A percentile compares a stretch with the other conserved stretches of the same genome.
Conservation (phyloP, 345 rosid species). For the Euphorbia pulcherrima region DNA sequence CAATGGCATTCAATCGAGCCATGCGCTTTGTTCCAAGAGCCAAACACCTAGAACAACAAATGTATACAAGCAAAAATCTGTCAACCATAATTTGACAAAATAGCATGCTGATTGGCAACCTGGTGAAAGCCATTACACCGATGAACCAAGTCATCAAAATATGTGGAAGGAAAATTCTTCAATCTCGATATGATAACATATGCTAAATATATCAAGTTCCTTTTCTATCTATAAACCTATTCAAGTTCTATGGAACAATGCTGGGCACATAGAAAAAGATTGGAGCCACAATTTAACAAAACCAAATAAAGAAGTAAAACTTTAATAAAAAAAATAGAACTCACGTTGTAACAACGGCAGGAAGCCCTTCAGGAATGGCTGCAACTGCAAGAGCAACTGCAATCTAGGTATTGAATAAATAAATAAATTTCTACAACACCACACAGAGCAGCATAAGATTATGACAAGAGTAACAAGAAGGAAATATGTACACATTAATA, state of each 20-base stretch:
- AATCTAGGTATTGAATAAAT: slow-evolving; percentile 59
- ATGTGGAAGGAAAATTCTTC: neutral
- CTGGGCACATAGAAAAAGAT: slow-evolving; percentile 8
- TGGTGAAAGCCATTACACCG: neutral
- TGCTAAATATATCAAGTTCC: neutral
- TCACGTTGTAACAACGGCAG: slow-evolving; percentile 99
- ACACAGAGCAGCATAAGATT: neutral
- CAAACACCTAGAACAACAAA: slow-evolving; percentile 62
- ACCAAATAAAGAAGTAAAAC: neutral
- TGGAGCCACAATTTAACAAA: slow-evolving; percentile 2
- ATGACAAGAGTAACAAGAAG: neutral
- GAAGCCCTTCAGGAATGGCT: slow-evolving; percentile 99
- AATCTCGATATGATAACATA: neutral
- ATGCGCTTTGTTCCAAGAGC: slow-evolving; percentile 98
- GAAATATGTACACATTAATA: neutral
- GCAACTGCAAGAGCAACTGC: slow-evolving; percentile 99
- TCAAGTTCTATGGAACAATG: neutral
- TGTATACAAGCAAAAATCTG: neutral
- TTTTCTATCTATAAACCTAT: neutral
- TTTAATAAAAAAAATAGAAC: slow-evolving; percentile 33
- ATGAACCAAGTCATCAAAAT: slow-evolving; percentile 2
- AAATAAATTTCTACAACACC: slow-evolving; percentile 7
- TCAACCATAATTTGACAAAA: slow-evolving; percentile 3
- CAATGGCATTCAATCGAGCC: slow-evolving; percentile 99
- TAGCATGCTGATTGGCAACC: neutral